These are phyloP conservation scores for Penicillium coffeae DNA, from an alignment of 495 filamentous ascomycete species.

Conservation along the genomic window DNA sequence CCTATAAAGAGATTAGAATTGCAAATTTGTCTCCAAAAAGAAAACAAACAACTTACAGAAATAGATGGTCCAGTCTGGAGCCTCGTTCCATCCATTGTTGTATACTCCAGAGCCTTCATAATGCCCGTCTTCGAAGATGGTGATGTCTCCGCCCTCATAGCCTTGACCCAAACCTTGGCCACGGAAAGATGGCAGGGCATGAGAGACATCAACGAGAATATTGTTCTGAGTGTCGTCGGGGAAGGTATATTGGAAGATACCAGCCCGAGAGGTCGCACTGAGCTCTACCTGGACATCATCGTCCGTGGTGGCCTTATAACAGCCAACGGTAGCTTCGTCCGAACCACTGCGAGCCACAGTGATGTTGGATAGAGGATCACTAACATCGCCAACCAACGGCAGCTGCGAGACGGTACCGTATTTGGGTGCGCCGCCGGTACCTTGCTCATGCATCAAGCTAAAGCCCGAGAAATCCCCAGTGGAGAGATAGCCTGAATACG, in stretches of 20 bases:
- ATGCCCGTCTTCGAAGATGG: slow-evolving; percentile 45
- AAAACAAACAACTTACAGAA: slow-evolving; percentile 55
- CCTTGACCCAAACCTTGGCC: slow-evolving; percentile 57
- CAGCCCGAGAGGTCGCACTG: slow-evolving; percentile 57
- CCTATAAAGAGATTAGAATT: slow-evolving; percentile 16
- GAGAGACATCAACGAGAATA: slow-evolving; percentile 66
- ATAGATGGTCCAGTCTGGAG: slow-evolving; percentile 60
- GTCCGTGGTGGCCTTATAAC: slow-evolving; percentile 55
- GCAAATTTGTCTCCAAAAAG: neutral
- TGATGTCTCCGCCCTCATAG: slow-evolving; percentile 64
- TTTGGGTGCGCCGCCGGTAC: slow-evolving; percentile 71
- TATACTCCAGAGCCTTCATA: slow-evolving; percentile 65
- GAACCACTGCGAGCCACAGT: slow-evolving; percentile 45
- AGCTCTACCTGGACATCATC: slow-evolving; percentile 58
- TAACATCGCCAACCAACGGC: slow-evolving; percentile 51
- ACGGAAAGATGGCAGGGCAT: slow-evolving; percentile 61
- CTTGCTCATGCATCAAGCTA: slow-evolving; percentile 70
- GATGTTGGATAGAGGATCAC: slow-evolving; percentile 55
- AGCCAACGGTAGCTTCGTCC: slow-evolving; percentile 58
- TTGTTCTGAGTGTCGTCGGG: slow-evolving; percentile 35
- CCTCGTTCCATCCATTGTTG: slow-evolving; percentile 60
- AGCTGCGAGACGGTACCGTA: slow-evolving; percentile 68
- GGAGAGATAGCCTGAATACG: slow-evolving; percentile 62
- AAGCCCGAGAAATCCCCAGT: slow-evolving; percentile 62
- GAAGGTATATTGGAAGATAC: slow-evolving; percentile 62